These are phyloP conservation scores for Cryptococcus sp. DNA, from an alignment of 1,284 basidiomycete species.

Conservation along the genomic window DNA sequence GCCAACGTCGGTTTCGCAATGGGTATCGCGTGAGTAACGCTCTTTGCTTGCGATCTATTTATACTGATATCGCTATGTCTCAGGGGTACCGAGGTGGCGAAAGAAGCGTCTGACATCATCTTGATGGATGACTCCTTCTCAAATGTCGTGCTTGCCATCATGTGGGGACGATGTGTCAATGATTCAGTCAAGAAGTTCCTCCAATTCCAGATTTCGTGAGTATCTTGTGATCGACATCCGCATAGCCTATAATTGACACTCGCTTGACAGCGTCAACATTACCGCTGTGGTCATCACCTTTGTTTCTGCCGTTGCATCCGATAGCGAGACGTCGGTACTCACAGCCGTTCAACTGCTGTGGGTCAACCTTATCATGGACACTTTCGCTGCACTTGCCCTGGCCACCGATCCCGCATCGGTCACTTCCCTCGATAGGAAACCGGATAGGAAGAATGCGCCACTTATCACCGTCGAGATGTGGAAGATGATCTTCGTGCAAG, in stretches of 20 bases:
- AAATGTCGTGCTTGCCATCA: slow-evolving; percentile 94
- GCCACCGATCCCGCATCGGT: slow-evolving; percentile 92
- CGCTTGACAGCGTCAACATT: slow-evolving; percentile 67
- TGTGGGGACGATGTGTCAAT: slow-evolving; percentile 99
- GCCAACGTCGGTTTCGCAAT: slow-evolving; percentile 95
- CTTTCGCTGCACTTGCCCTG: slow-evolving; percentile 93
- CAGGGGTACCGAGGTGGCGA: slow-evolving; percentile 91
- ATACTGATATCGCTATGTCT: background rate
- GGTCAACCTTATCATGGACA: slow-evolving; percentile 72
- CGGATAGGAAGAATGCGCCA: slow-evolving; percentile 83
- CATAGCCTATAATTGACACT: background rate
- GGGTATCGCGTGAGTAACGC: slow-evolving; percentile 71
- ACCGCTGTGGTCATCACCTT: slow-evolving; percentile 95
- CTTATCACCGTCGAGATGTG: slow-evolving; percentile 89
- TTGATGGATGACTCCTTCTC: slow-evolving; percentile 98
- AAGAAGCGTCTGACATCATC: slow-evolving; percentile 98
- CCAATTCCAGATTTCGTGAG: slow-evolving; percentile 88
- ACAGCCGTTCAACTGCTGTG: slow-evolving; percentile 94
- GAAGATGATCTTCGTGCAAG: slow-evolving; percentile 92
- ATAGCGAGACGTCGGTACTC: slow-evolving; percentile 76
- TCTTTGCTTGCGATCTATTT: background rate
- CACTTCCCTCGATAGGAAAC: slow-evolving; percentile 79
- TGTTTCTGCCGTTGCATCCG: slow-evolving; percentile 80
- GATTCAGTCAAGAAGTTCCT: slow-evolving; percentile 96
- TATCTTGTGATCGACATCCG: background rate